Evolutionary conservation across 2,329 filamentous ascomycete genomes (phyloP).

Genomic region (Colletotrichum scovillei): DNA sequence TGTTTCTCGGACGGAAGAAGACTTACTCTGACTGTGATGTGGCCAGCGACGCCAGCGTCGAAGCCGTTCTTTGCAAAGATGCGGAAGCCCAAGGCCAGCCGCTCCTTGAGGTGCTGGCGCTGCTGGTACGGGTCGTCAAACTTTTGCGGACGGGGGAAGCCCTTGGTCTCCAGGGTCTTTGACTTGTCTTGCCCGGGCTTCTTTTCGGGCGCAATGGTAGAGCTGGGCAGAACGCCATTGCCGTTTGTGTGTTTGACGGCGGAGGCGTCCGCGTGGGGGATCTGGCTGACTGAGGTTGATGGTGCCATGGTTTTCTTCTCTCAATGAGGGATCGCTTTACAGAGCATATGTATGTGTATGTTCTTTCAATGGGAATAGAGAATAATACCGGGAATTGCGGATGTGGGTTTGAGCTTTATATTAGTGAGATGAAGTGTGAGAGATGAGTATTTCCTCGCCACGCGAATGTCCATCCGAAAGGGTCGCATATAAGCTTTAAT

Average conservation of each 20-base stretch:
- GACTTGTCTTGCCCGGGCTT: not conserved
- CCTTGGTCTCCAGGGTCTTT: not conserved
- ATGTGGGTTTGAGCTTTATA: not conserved
- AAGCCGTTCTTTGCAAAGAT: slow-evolving; percentile 68
- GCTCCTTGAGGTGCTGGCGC: slow-evolving; percentile 64
- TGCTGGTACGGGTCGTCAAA: slow-evolving; percentile 50
- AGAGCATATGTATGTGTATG: not conserved
- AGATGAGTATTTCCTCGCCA: not conserved
- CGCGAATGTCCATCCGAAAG: not conserved
- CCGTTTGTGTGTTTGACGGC: slow-evolving; percentile 13
- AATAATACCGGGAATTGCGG: not conserved
- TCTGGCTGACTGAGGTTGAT: slow-evolving; percentile 5
- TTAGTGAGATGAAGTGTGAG: not conserved
- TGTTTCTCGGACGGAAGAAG: not conserved
- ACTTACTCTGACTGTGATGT: slow-evolving; percentile 66
- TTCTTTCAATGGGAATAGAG: not conserved
- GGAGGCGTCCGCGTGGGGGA: slow-evolving; percentile 10
- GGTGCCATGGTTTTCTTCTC: slow-evolving; percentile 5
- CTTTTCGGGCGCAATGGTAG: not conserved
- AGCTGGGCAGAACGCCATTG: not conserved
- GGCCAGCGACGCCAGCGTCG: slow-evolving; percentile 73
- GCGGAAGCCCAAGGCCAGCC: slow-evolving; percentile 66
- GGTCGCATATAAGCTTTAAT: not conserved
- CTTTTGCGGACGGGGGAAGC: slow-evolving; percentile 20
- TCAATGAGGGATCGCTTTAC: not conserved